phyloP scores from a whole-genome alignment of 495 filamentous ascomycete genomes.

The Massariosphaeria phaeospora region DNA sequence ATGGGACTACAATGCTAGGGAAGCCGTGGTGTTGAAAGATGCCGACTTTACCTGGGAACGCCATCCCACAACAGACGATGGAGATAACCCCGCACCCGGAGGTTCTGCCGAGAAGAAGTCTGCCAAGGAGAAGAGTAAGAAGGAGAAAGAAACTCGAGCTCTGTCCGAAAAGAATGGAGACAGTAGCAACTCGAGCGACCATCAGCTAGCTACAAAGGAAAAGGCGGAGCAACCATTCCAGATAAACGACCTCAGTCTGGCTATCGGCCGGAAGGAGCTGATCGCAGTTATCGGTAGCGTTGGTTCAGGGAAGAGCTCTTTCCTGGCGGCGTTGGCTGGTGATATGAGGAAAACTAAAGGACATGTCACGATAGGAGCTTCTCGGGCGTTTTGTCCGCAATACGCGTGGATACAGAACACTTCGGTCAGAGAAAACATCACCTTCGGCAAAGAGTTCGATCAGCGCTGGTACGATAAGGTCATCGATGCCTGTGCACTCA shows the following conservation, averaged over 20 bases:
- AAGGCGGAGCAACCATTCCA: slow-evolving; percentile 76
- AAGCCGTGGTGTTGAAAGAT: slow-evolving; percentile 66
- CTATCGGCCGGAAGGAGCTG: slow-evolving; percentile 74
- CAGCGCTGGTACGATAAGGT: slow-evolving; percentile 57
- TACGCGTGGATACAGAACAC: slow-evolving; percentile 97
- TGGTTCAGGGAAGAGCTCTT: slow-evolving; percentile 85
- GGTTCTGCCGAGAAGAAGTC: slow-evolving; percentile 3
- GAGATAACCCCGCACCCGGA: slow-evolving; percentile 38
- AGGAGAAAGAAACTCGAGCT: slow-evolving; percentile 31
- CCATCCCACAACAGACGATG: slow-evolving; percentile 57
- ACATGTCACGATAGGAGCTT: slow-evolving; percentile 66
- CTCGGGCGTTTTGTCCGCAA: slow-evolving; percentile 85
- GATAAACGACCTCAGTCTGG: slow-evolving; percentile 66
- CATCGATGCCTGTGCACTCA: slow-evolving; percentile 63
- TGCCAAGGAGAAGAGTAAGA: slow-evolving; percentile 40
- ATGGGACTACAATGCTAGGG: slow-evolving; percentile 55
- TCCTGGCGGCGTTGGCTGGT: slow-evolving; percentile 84
- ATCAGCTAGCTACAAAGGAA: slow-evolving; percentile 39
- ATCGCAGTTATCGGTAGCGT: slow-evolving; percentile 88
- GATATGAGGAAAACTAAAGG: slow-evolving; percentile 86
- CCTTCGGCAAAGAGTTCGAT: slow-evolving; percentile 79
- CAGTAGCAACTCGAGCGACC: slow-evolving; percentile 48
- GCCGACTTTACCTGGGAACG: slow-evolving; percentile 94
- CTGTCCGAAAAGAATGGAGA: slow-evolving; percentile 34
- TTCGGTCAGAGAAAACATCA: slow-evolving; percentile 77